Evolutionary conservation across 176 grass and related monocot species (phyloP), one percentile per base, ranked within the genome.

Genomic region (Eragrostis nindensis): DNA sequence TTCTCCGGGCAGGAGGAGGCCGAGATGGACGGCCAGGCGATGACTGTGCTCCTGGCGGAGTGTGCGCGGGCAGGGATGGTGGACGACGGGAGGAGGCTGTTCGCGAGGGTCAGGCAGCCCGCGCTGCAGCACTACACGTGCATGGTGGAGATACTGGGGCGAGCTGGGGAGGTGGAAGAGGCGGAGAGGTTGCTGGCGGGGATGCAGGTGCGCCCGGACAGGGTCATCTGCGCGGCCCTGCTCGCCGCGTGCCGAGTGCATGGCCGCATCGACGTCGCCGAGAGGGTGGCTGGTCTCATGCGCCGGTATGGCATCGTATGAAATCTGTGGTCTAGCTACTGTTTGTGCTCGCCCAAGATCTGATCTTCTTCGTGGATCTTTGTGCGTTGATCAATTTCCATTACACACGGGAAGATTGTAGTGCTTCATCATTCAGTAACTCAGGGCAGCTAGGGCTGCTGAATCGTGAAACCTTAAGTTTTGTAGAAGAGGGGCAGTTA

Each of bases 111-210:
- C 59, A 13, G 41, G 5, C 74, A 76, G 53, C 89, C 86, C 11
- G 79, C 65, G 15, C 48, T 94, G 66, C 78, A 94, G 62, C 89
- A 91, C 71, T 94, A 91, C 83, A 89, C 92, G 38, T 94, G 92
- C 70, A 86, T 84, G 89, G 92, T 94, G 44, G 92, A 94, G 73
- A 74, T 91, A 86, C 54, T 86, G 16, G 89, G 89, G 3, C 83
- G 76, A 0, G 79, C 64, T 11, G 80, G 86, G 42, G 71, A 71
- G 67, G 76, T 94, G 29, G 92, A 89, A 25, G 92, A 91, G 76
- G 88, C 89, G 36, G 92, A 94, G 89, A 52, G 22, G 70, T 47
- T 94, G 63, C 45, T 94, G 47, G 74, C 42, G 6, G 24, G 73
- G 71, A 86, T 94, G 92, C 30, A 81, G 66, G 80, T 19, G 27